phyloP scores from a whole-genome alignment of 192 early-diverging fungal genomes.

The Gryganskiella cystojenkinii region DNA sequence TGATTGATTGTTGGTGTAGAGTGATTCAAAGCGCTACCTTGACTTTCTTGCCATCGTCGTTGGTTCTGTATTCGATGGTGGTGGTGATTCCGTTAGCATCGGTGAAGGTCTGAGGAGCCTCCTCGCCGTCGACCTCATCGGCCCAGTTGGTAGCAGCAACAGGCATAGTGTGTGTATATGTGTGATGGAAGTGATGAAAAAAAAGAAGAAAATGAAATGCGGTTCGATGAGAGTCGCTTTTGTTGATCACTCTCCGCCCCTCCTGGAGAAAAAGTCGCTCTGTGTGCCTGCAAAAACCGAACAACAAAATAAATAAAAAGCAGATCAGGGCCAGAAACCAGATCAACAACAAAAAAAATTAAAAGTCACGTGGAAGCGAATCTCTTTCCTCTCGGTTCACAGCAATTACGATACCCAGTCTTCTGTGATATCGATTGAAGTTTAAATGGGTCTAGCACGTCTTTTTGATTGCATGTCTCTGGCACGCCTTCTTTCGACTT shows the following conservation, averaged over 20 bases:
- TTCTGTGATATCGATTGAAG: too few species aligned
- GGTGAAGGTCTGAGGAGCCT: conserved; percentile 60
- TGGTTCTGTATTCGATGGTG: conserved; percentile 83
- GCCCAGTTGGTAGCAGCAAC: conserved; percentile 54
- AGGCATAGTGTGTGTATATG: conserved; percentile 34
- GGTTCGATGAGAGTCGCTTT: neutral
- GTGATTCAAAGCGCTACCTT: conserved; percentile 64
- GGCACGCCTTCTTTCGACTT: too few species aligned
- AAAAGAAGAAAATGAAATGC: neutral
- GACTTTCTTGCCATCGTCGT: conserved; percentile 93
- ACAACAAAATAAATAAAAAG: too few species aligned
- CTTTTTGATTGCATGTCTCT: neutral
- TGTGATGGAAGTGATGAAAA: conserved; percentile 16
- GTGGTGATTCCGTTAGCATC: conserved; percentile 86
- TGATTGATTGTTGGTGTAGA: neutral
- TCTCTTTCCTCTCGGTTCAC: too few species aligned
- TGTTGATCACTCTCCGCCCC: too few species aligned
- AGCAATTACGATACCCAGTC: too few species aligned
- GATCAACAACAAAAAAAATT: too few species aligned
- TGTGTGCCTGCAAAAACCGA: too few species aligned
- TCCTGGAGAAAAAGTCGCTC: too few species aligned
- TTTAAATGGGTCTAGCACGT: neutral
- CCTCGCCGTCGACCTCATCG: conserved; percentile 54
- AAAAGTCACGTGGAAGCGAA: too few species aligned
- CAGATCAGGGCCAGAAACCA: too few species aligned